phyloP scores from a whole-genome alignment of 208 protist species.

The Trypanosoma scelopori region DNA sequence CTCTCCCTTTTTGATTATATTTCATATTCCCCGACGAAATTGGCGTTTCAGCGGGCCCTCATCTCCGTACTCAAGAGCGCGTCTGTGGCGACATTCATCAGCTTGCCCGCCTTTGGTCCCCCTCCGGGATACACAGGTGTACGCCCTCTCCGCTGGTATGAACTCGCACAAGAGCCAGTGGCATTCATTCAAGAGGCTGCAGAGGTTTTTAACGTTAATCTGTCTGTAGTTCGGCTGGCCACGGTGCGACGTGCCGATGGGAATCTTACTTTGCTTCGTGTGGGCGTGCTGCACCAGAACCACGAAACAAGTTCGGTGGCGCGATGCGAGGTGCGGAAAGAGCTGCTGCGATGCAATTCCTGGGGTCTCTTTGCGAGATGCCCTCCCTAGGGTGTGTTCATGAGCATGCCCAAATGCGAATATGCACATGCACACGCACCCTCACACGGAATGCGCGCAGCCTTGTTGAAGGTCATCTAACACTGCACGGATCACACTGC shows the following conservation, averaged over 20 bases:
- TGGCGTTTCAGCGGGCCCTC: slow-evolving; percentile 15
- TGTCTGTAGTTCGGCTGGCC: slow-evolving; percentile 6
- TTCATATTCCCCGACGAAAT: slow-evolving; percentile 4
- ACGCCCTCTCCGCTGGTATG: slow-evolving; percentile 6
- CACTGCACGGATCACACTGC: too few species aligned
- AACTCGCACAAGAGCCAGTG: slow-evolving; percentile 3
- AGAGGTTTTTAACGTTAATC: neutral
- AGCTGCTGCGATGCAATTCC: slow-evolving; percentile 11
- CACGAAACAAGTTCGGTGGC: neutral
- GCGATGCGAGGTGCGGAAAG: neutral
- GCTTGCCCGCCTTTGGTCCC: slow-evolving; percentile 3
- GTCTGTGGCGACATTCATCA: slow-evolving; percentile 18
- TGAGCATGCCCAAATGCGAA: neutral
- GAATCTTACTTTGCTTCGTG: slow-evolving; percentile 11
- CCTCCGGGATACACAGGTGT: neutral
- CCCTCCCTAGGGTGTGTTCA: neutral
- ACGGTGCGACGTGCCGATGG: neutral
- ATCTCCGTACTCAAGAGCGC: slow-evolving; percentile 14
- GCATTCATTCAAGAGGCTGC: slow-evolving; percentile 11
- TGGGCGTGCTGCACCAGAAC: neutral
- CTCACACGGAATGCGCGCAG: too few species aligned
- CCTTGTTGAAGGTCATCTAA: too few species aligned
- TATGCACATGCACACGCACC: too few species aligned
- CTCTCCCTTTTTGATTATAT: slow-evolving; percentile 20
- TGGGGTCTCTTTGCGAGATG: neutral